phyloP scores from a whole-genome alignment of 2,329 filamentous ascomycete species.

The Diaporthe sp. region DNA sequence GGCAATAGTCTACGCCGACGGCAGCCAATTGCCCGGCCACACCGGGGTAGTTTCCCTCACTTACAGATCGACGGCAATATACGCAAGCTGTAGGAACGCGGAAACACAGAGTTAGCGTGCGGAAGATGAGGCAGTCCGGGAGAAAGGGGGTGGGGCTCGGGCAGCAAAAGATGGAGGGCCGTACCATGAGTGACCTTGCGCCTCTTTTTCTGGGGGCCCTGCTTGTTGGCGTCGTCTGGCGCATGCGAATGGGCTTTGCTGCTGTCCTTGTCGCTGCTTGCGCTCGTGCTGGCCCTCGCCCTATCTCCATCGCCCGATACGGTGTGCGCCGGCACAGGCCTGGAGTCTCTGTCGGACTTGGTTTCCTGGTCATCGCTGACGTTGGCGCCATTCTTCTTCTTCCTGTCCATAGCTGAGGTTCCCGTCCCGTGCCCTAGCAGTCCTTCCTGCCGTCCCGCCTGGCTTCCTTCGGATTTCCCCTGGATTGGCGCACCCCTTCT shows the following conservation, averaged over 20 bases:
- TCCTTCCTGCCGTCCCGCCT: conserved; percentile 38
- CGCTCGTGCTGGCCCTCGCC: conserved; percentile 37
- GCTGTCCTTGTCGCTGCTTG: conserved; percentile 38
- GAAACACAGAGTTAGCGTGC: conserved; percentile 49
- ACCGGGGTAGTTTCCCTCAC: conserved; percentile 56
- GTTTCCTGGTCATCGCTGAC: conserved; percentile 55
- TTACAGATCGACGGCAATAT: conserved; percentile 91
- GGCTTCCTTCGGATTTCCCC: conserved; percentile 8
- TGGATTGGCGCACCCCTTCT: not conserved
- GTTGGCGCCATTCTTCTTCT: conserved; percentile 49
- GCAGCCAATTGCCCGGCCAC: conserved; percentile 43
- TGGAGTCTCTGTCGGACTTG: conserved; percentile 55
- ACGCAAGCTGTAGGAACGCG: conserved; percentile 79
- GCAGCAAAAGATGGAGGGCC: conserved; percentile 50
- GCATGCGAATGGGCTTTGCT: conserved; percentile 45
- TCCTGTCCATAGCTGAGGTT: conserved; percentile 50
- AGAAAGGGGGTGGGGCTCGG: conserved; percentile 38
- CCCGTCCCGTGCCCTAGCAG: not conserved
- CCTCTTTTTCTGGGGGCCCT: conserved; percentile 76
- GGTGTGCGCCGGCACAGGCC: conserved; percentile 47
- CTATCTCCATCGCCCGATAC: conserved; percentile 34
- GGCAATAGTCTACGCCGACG: conserved; percentile 41
- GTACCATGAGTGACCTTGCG: conserved; percentile 92
- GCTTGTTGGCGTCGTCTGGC: conserved; percentile 58
- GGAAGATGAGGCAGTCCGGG: conserved; percentile 44